phyloP scores from a whole-genome alignment of 2,329 filamentous ascomycete genomes.

The Venturiaceae sp. region DNA sequence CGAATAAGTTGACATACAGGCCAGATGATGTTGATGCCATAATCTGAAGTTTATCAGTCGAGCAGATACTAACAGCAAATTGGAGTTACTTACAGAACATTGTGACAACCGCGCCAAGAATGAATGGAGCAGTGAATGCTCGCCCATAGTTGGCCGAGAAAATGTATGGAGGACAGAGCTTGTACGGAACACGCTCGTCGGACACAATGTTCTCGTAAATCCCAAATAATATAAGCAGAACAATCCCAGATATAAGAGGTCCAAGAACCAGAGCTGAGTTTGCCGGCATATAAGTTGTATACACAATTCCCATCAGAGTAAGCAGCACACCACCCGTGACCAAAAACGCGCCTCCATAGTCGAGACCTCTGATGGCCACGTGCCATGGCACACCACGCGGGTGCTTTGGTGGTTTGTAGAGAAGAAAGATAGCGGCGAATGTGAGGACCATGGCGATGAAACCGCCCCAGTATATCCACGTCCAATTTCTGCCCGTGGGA shows the following conservation, averaged over 20 bases:
- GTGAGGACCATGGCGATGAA: no score
- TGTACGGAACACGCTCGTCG: no score
- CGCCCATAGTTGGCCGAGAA: slow-evolving; percentile 35
- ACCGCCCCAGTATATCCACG: background rate
- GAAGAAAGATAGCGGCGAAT: slow-evolving; percentile 6
- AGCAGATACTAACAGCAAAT: no score
- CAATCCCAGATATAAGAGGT: slow-evolving; percentile 21
- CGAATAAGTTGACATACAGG: no score
- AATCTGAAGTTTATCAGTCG: no score
- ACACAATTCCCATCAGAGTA: slow-evolving; percentile 22
- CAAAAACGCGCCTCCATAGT: slow-evolving; percentile 21
- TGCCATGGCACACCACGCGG: slow-evolving; percentile 8
- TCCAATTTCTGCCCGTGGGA: background rate
- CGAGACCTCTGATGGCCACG: slow-evolving; percentile 19
- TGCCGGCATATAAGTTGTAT: slow-evolving; percentile 17
- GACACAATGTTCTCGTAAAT: slow-evolving; percentile 28
- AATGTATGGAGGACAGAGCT: slow-evolving; percentile 35
- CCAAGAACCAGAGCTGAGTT: slow-evolving; percentile 19
- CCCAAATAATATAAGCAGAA: slow-evolving; percentile 18
- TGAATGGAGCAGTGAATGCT: slow-evolving; percentile 37
- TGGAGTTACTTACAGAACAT: no score
- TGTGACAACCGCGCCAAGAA: slow-evolving; percentile 35
- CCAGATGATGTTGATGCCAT: slow-evolving; percentile 27
- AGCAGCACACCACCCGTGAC: slow-evolving; percentile 19
- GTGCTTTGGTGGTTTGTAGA: slow-evolving; percentile 11